A percentile compares a stretch with the other conserved stretches of the same genome.
These are phyloP conservation scores for Scleromitrula shiraiana DNA, from an alignment of 2,329 filamentous ascomycete genomes.

Conservation along the genomic window DNA sequence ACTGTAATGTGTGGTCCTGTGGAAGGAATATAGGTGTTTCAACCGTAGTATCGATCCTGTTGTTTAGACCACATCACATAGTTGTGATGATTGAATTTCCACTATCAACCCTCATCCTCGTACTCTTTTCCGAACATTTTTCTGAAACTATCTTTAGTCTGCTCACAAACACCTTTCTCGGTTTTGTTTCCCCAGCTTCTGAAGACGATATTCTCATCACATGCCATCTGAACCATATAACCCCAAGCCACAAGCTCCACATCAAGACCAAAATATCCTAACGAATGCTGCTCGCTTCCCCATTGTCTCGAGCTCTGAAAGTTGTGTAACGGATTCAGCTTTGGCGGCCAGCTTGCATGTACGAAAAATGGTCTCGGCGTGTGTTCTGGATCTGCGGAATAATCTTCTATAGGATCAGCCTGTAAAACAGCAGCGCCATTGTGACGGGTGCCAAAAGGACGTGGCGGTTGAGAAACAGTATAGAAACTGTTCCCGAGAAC, in stretches of 20 bases:
- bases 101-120: neutral
- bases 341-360: conserved; percentile 17
- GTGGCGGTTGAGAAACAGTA: conserved; percentile 11
- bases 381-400: neutral
- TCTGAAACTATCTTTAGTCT: conserved; percentile 10
- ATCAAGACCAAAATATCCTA: conserved; percentile 13
- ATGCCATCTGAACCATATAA: conserved; percentile 19
- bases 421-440: conserved; percentile 15
- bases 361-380: conserved; percentile 14
- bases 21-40: too few species aligned
- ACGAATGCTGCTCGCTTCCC: conserved; percentile 8
- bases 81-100: too few species aligned
- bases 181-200: conserved; percentile 14
- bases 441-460: conserved; percentile 3
- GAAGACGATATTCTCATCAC: conserved; percentile 12
- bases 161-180: conserved; percentile 12
- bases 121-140: conserved; percentile 14
- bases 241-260: conserved; percentile 16
- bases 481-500: conserved; percentile 35
- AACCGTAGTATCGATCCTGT: too few species aligned
- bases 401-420: conserved; percentile 9
- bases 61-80: too few species aligned
- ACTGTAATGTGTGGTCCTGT: too few species aligned
- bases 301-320: conserved; percentile 11
- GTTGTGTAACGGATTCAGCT: conserved; percentile 16